phyloP scores from a whole-genome alignment of 139 green algal genomes.

The Coelastrella sp. region DNA sequence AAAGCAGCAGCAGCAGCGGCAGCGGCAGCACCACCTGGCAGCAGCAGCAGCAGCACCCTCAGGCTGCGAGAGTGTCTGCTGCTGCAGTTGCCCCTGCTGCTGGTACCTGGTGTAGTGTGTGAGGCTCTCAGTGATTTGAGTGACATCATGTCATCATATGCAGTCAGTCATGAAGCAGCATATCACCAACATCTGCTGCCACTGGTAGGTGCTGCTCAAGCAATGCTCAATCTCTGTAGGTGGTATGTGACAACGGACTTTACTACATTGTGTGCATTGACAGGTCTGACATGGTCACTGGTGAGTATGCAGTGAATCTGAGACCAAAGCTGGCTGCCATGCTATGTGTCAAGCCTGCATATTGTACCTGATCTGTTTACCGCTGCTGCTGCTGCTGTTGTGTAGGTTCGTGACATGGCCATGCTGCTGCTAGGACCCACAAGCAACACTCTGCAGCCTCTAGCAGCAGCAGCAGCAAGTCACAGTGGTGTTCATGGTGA shows the following conservation, averaged over 20 bases:
- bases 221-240: no score
- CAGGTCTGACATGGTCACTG: no score
- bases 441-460: no score
- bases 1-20: neutral
- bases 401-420: neutral
- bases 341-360: no score
- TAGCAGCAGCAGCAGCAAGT: neutral
- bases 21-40: neutral
- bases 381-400: neutral
- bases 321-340: no score
- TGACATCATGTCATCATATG: neutral
- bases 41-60: neutral
- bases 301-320: no score
- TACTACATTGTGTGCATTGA: no score
- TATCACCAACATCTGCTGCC: slow-evolving; percentile 8
- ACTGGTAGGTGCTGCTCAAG: neutral
- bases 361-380: no score
- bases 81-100: slow-evolving; percentile 43
- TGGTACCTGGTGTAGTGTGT: slow-evolving; percentile 4
- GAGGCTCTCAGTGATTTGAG: neutral
- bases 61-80: slow-evolving; percentile 4
- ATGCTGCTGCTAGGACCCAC: slow-evolving; percentile 10
- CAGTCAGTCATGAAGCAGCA: neutral
- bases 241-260: no score
- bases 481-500: no score